phyloP scores from a whole-genome alignment of 768 basidiomycete genomes.

The Auricularia sp. region DNA sequence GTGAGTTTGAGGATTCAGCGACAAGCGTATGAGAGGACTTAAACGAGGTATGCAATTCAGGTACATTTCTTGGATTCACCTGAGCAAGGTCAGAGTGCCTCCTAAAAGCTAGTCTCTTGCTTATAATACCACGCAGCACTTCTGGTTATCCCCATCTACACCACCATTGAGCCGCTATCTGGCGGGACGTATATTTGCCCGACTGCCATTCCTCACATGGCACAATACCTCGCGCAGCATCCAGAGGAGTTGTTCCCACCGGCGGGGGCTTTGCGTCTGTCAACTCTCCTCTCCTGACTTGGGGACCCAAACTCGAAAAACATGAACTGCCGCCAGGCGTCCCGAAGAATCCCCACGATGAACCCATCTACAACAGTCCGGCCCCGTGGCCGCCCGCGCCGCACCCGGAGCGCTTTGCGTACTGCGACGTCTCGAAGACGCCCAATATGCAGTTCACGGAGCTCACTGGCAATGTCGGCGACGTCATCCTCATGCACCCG shows the following conservation, averaged over 20 bases:
- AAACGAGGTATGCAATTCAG: background rate
- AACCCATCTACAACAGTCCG: background rate
- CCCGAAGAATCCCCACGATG: background rate
- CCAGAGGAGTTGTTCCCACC: constrained; percentile 14
- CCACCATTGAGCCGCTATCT: constrained; percentile 44
- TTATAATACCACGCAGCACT: constrained; percentile 15
- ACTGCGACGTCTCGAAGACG: constrained; percentile 13
- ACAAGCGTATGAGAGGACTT: no score
- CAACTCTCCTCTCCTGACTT: constrained; percentile 2
- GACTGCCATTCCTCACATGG: constrained; percentile 34
- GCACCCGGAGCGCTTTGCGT: constrained; percentile 29
- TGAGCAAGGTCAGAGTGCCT: constrained; percentile 35
- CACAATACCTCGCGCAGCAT: constrained; percentile 14
- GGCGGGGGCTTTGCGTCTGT: background rate
- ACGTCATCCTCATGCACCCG: constrained; percentile 54
- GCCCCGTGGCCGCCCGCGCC: constrained; percentile 14
- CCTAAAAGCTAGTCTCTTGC: no score
- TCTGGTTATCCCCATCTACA: constrained; percentile 51
- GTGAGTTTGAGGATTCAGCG: background rate
- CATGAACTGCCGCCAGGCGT: background rate
- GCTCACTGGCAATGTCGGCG: constrained; percentile 47
- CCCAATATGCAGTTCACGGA: constrained; percentile 8
- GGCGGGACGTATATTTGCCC: constrained; percentile 57
- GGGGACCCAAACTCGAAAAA: background rate
- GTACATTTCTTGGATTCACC: constrained; percentile 47